phyloP scores from a whole-genome alignment of 257 asterid genomes.

The Scutellaria baicalensis region DNA sequence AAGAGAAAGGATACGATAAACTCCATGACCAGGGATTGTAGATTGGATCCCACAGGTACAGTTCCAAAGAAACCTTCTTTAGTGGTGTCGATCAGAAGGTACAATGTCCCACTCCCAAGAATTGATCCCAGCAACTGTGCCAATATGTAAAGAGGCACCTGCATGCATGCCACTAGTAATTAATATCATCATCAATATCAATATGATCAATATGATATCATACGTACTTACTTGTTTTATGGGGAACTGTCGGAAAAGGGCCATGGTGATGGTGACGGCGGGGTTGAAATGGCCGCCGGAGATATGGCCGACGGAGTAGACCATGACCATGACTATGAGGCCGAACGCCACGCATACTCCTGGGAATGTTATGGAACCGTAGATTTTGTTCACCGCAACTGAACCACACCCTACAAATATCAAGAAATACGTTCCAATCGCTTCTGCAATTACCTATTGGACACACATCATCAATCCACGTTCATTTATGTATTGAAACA shows the following conservation, averaged over 20 bases:
- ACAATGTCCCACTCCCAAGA: slow-evolving; percentile 59
- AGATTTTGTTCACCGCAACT: slow-evolving; percentile 47
- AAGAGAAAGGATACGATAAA: slow-evolving; percentile 42
- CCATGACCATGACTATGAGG: slow-evolving; percentile 50
- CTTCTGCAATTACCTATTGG: slow-evolving; percentile 59
- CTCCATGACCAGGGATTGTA: slow-evolving; percentile 48
- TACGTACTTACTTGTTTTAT: slow-evolving; percentile 43
- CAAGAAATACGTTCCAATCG: slow-evolving; percentile 55
- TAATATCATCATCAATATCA: too few species aligned
- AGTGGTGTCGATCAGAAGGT: slow-evolving; percentile 34
- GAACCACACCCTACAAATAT: slow-evolving; percentile 60
- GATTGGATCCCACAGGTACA: slow-evolving; percentile 37
- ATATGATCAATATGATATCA: too few species aligned
- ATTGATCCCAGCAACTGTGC: slow-evolving; percentile 51
- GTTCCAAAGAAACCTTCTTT: slow-evolving; percentile 40
- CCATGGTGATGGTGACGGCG: slow-evolving; percentile 61
- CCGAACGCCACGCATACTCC: slow-evolving; percentile 57
- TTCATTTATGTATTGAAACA: too few species aligned
- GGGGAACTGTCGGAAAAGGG: slow-evolving; percentile 54
- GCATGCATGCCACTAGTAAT: slow-evolving; percentile 5
- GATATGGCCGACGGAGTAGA: slow-evolving; percentile 62
- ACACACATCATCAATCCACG: too few species aligned
- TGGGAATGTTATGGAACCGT: slow-evolving; percentile 51
- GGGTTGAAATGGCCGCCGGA: slow-evolving; percentile 76
- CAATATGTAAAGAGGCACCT: slow-evolving; percentile 58